These are phyloP conservation scores for Tetraselmis striata DNA, from an alignment of 139 green algal genomes.

Conservation along the genomic window DNA sequence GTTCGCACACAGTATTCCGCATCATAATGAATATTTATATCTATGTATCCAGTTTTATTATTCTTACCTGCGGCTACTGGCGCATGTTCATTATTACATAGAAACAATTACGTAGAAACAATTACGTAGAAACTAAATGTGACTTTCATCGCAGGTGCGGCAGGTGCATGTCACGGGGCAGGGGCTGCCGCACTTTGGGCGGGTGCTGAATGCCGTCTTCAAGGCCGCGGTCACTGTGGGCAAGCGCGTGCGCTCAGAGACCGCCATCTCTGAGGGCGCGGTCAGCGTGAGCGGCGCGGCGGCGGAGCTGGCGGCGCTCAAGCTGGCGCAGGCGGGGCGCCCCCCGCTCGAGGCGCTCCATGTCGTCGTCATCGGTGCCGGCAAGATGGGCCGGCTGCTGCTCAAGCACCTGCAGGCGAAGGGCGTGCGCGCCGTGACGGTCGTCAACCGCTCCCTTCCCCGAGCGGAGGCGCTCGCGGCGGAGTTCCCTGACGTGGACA, in stretches of 20 bases:
- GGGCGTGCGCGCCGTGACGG: constrained; percentile 78
- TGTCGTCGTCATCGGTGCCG: constrained; percentile 94
- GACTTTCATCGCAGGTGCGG: too few relatives aligned
- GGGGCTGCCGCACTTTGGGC: constrained; percentile 81
- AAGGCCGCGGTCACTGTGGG: constrained; percentile 95
- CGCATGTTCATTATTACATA: too few relatives aligned
- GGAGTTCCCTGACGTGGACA: constrained; percentile 93
- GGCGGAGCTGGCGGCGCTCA: constrained; percentile 93
- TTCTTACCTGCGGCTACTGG: too few relatives aligned
- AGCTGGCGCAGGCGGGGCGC: constrained; percentile 67
- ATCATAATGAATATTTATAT: too few relatives aligned
- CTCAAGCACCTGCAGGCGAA: constrained; percentile 97
- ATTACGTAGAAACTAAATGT: too few relatives aligned
- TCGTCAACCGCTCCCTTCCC: constrained; percentile 89
- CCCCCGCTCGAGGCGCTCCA: constrained; percentile 67
- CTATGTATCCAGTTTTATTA: too few relatives aligned
- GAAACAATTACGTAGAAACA: too few relatives aligned
- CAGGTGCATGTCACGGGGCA: constrained; percentile 90
- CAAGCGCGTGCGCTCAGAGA: constrained; percentile 95
- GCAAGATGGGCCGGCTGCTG: constrained; percentile 96
- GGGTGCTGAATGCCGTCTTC: constrained; percentile 97
- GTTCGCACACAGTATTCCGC: too few relatives aligned
- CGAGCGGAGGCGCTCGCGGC: constrained; percentile 80
- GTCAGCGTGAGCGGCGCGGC: constrained; percentile 93
- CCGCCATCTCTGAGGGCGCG: constrained; percentile 82